A percentile compares a stretch with the other conserved stretches of the same genome.
phyloP scores from a whole-genome alignment of 2,329 filamentous ascomycete species.

The Phialocephala subalpina region DNA sequence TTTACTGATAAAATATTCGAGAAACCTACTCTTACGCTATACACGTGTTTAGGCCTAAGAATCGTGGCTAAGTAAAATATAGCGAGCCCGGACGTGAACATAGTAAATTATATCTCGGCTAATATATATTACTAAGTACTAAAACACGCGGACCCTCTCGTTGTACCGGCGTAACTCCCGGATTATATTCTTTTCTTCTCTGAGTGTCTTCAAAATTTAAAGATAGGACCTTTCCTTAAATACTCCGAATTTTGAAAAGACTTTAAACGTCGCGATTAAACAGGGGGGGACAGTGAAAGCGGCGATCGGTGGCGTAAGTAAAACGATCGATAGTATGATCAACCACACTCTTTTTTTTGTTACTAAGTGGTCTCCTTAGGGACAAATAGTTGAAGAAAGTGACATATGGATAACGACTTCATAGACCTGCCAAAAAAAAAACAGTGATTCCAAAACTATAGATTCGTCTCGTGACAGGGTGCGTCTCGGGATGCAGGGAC shows the following conservation, averaged over 20 bases:
- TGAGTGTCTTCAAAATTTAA: slow-evolving; percentile 9
- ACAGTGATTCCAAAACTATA: not conserved
- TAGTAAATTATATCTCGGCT: slow-evolving; percentile 23
- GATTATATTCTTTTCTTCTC: slow-evolving; percentile 4
- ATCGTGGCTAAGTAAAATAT: slow-evolving; percentile 19
- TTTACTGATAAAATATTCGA: too few species aligned
- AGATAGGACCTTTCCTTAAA: slow-evolving; percentile 4
- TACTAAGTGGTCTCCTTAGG: not conserved
- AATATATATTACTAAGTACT: slow-evolving; percentile 24
- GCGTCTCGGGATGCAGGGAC: not conserved
- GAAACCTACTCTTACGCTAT: too few species aligned
- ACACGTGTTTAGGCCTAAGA: slow-evolving; percentile 16
- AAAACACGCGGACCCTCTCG: slow-evolving; percentile 17
- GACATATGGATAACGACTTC: not conserved
- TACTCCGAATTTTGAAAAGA: slow-evolving; percentile 5
- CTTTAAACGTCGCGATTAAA: not conserved
- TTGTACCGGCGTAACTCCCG: slow-evolving; percentile 11
- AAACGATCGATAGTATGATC: not conserved
- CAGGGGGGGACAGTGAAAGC: not conserved
- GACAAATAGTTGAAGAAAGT: slow-evolving; percentile 1
- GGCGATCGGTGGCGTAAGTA: not conserved
- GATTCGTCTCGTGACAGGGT: not conserved
- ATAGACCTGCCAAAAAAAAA: slow-evolving; percentile 1
- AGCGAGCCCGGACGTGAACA: slow-evolving; percentile 20
- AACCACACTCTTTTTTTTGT: not conserved